Base-by-base conservation (phyloP, 345 rosid genomes). In the Orychophragmus violaceus region DNA sequence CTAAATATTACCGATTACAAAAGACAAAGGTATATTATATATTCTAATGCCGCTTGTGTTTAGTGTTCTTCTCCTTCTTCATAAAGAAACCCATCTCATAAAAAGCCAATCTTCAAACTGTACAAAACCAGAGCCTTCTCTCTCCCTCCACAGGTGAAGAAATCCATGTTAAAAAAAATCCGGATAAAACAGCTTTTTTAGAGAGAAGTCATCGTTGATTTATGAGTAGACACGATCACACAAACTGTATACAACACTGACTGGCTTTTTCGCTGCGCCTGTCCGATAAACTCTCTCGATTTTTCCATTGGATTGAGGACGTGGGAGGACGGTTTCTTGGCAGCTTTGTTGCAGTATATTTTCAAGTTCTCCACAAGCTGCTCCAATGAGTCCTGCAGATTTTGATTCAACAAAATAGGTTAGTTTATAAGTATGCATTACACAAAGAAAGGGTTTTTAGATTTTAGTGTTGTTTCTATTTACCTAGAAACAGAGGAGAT, bases 401-500 rank as follows among this genome's bases (percentile, higher is more conserved):
- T 77, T n/a, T 64, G 0, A 10, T 41, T 32, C 22, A 45, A 64
- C 4, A 28, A 36, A 44, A 25, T 7, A 25, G 4, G 55, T 58
- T 23, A 8, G 14, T n/a, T 37, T 37, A 24, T 33, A 23, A 60
- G 27, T 55, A 19, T 29, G 52, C 1, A 1, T 56, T 32, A 29
- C 22, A 41, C 4, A 0, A 45, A 23, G 46, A n/a, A 36, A 58
- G 11, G 19, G 32, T 22, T 21, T 30, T n/a, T 1, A 5, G 21
- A 5, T 2, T 39, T 24, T 22, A n/a, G 49, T 8, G n/a, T 59
- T 36, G 22, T 14, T 46, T 53, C 36, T 53, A n/a, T 28, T 56
- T 78, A 94, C 99, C 99, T 81, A 84, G 72, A 74, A 94, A 94
- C 54, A 84, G 63, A 63, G 99, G 82, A 54, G 99, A 94, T 36